Evolutionary conservation across 2,329 filamentous ascomycete genomes (phyloP).

Genomic region (Leptographium procerum): DNA sequence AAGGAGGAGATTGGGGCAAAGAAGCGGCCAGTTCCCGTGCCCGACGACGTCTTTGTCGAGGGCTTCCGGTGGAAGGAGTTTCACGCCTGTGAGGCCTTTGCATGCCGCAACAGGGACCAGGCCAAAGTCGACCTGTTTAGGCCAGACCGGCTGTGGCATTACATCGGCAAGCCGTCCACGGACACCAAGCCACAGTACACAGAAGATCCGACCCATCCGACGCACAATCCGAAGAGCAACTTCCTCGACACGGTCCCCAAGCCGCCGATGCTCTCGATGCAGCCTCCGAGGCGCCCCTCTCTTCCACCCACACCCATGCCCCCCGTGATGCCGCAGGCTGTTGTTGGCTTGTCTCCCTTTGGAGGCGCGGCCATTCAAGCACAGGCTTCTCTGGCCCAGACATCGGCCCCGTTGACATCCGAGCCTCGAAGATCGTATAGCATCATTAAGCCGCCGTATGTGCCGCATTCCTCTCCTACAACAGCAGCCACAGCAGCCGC

Average conservation of each 20-base stretch:
- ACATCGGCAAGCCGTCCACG: constrained; percentile 75
- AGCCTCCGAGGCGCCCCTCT: constrained; percentile 1
- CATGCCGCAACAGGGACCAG: constrained; percentile 41
- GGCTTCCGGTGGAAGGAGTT: constrained; percentile 73
- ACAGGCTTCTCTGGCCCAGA: not conserved
- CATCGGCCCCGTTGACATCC: not conserved
- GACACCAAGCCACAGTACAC: constrained; percentile 88
- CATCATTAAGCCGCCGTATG: constrained; percentile 16
- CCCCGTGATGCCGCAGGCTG: not conserved
- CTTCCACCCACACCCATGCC: constrained; percentile 17
- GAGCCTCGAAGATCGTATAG: constrained; percentile 14
- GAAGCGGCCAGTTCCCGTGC: constrained; percentile 49
- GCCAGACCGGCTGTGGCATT: constrained; percentile 74
- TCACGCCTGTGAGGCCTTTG: constrained; percentile 42
- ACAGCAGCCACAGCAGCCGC: not conserved
- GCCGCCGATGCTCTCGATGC: constrained; percentile 17
- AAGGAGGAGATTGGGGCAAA: constrained; percentile 59
- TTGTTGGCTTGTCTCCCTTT: not conserved
- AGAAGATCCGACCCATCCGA: constrained; percentile 51
- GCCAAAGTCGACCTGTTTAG: constrained; percentile 61
- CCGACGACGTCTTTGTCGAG: constrained; percentile 56
- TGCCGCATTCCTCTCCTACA: constrained; percentile 12
- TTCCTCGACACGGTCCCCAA: constrained; percentile 58
- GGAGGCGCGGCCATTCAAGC: constrained; percentile 11
- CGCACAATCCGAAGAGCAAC: constrained; percentile 57